Evolutionary conservation across 1,284 basidiomycete genomes (phyloP).

Genomic region (Cryptococcus wingfieldii): DNA sequence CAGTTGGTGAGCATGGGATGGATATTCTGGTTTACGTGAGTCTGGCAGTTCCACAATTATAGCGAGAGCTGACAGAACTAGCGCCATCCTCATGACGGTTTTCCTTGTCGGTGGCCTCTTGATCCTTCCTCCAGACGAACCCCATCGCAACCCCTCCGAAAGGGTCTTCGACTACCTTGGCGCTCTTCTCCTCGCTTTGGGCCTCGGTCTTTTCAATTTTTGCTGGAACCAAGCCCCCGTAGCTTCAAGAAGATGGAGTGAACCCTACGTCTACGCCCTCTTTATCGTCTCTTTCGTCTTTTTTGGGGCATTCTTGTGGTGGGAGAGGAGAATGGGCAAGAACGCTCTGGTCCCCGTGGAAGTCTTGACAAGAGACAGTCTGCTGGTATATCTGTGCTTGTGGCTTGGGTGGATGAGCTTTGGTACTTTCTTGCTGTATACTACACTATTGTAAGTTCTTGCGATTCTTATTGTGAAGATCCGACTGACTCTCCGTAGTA

Average conservation of each 20-base stretch:
- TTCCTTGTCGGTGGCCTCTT: constrained; percentile 14
- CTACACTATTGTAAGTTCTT: constrained; percentile 18
- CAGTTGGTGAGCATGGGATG: constrained; percentile 15
- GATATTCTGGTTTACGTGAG: constrained; percentile 32
- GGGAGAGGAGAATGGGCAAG: constrained; percentile 20
- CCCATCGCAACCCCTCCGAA: not conserved
- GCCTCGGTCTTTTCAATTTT: constrained; percentile 34
- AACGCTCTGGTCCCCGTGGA: constrained; percentile 26
- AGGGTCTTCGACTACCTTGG: constrained; percentile 23
- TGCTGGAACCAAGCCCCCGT: constrained; percentile 33
- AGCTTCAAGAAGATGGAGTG: constrained; percentile 12
- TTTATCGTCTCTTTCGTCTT: constrained; percentile 22
- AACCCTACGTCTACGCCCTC: constrained; percentile 25
- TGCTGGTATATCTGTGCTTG: constrained; percentile 25
- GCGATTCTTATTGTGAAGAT: not conserved
- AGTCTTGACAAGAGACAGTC: constrained; percentile 18
- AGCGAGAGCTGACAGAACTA: not conserved
- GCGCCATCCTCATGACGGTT: constrained; percentile 18
- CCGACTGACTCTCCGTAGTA: not conserved
- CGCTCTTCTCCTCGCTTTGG: constrained; percentile 16
- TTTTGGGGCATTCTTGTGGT: constrained; percentile 23
- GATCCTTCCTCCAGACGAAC: constrained; percentile 20
- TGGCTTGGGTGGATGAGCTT: constrained; percentile 35
- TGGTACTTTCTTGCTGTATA: constrained; percentile 26
- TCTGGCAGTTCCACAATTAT: not conserved